Conservation (phyloP, 257 asterid species). For the Apocynum venetum region DNA sequence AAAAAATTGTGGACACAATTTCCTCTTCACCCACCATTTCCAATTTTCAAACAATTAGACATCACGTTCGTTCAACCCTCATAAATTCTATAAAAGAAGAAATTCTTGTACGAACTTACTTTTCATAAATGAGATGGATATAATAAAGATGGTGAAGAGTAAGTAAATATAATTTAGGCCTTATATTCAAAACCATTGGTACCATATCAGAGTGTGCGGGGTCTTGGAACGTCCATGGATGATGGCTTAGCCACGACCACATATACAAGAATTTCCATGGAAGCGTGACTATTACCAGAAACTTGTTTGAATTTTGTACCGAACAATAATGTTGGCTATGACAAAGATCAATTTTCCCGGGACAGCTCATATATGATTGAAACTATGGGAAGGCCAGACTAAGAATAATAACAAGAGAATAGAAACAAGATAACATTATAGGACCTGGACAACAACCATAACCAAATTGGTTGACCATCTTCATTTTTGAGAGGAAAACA, state of each 20-base stretch:
- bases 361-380: slow-evolving; percentile 13
- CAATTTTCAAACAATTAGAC: too few species aligned
- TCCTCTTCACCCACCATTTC: too few species aligned
- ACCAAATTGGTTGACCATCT: slow-evolving; percentile 31
- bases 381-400: neutral
- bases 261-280: neutral
- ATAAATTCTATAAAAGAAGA: too few species aligned
- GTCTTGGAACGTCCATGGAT: neutral
- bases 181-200: too few species aligned
- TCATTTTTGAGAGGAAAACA: neutral
- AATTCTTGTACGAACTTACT: too few species aligned
- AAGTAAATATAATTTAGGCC: too few species aligned
- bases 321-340: neutral
- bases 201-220: neutral
- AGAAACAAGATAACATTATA: neutral
- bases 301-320: neutral
- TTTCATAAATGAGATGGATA: too few species aligned
- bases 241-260: neutral
- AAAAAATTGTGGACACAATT: too few species aligned
- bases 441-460: slow-evolving; percentile 19
- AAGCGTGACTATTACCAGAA: neutral
- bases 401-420: neutral
- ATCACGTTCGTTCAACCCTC: too few species aligned
- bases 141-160: too few species aligned
- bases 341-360: neutral